Base-by-base conservation (phyloP, 1,284 basidiomycete genomes). In the Ustilago crameri region DNA sequence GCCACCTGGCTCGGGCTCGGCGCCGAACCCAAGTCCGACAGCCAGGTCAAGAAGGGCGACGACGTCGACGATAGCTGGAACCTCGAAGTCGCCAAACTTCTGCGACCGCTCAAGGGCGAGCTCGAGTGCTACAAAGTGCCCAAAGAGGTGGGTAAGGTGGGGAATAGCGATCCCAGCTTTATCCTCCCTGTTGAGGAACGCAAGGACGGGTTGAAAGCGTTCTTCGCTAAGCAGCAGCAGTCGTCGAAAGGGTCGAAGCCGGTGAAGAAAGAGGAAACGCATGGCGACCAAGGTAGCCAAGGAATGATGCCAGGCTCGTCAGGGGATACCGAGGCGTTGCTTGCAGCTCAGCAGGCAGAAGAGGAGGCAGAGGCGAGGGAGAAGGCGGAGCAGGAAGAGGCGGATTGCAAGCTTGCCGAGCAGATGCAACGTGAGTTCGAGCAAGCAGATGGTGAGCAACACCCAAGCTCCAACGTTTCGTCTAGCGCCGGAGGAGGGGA, bases 41-140 rank as follows among this genome's bases (percentile, higher is more conserved):
- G 20, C 7, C 43, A 60, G 3, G 53, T 67, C 34, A 67, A 67
- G 24, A 42, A 52, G 1, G 64, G 64, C 3, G 49, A 47, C 2
- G 42, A 71, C 3, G 45, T 56, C 2, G 69, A 72, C 17, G 63
- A 72, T 18, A 62, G 43, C 9, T 87, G 87, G 12, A 79, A 84
- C 8, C 87, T 87, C 32, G 78, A 73, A 57, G 87, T 91, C 26
- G 87, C 84, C 38, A 87, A 87, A 41, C 83, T 97, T 18, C 86
- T 95, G 23, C 86, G 87, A 47, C 90, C 93, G 0, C 90, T 89
- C 75, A 82, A 86, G 17, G 53, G 54, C 20, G 49, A 79, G 4
- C 85, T 96, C 3, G 88, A 91, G 61, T 92, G 91, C 91, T 97
- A 95, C 81, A 88, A 89, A 55, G 95, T 97, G 0, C 91, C 93